phyloP scores from a whole-genome alignment of 345 rosid species.

The Passiflora organensis region DNA sequence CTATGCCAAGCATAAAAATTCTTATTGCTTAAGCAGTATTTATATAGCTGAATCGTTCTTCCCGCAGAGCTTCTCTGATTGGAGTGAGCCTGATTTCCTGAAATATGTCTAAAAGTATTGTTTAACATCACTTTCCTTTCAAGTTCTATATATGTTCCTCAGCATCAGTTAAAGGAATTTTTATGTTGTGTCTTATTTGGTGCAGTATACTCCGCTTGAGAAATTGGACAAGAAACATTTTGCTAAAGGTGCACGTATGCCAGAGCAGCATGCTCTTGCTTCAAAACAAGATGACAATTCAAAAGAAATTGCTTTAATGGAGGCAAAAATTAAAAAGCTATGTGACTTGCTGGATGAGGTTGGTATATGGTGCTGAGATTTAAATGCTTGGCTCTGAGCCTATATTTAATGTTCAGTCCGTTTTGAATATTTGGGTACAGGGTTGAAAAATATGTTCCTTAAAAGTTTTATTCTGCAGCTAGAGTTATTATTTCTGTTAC shows the following conservation, averaged over 20 bases:
- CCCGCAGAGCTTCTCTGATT: neutral
- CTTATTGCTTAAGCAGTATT: neutral
- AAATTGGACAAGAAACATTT: constrained; percentile 88
- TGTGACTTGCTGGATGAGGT: constrained; percentile 78
- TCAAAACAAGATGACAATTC: constrained; percentile 40
- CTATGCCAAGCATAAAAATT: neutral
- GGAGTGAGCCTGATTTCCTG: neutral
- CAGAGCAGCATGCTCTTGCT: constrained; percentile 49
- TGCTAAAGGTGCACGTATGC: constrained; percentile 53
- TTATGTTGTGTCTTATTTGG: constrained; percentile 11
- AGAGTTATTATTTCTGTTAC: neutral
- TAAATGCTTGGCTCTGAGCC: neutral
- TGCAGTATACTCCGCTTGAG: constrained; percentile 75
- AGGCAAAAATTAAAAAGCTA: constrained; percentile 64
- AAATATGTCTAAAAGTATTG: neutral
- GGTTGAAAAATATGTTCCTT: too few species aligned
- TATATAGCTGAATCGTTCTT: neutral
- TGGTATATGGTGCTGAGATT: constrained; percentile 12
- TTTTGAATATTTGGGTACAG: too few species aligned
- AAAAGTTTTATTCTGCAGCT: too few species aligned
- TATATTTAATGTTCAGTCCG: too few species aligned
- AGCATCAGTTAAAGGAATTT: neutral
- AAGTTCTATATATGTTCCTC: neutral
- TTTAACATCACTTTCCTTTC: neutral
- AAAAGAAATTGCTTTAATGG: constrained; percentile 68